A percentile compares a stretch with the other conserved stretches of the same genome.
Conservation (phyloP, 306 rosid genomes). For the Pyrus communis region DNA sequence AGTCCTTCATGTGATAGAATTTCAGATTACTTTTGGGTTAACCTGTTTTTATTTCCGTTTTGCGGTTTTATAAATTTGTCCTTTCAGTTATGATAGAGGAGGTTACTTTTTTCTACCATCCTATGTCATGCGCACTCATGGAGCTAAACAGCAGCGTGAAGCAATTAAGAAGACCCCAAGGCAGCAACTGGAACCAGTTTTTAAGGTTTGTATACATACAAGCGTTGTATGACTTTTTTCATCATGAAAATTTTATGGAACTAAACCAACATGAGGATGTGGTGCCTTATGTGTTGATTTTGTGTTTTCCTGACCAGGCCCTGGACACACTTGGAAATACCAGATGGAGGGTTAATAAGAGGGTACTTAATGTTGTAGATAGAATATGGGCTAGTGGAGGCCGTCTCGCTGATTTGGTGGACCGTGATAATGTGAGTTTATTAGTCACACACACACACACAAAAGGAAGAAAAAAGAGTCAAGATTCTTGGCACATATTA, state of each 20-base stretch:
- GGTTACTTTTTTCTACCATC: constrained; percentile 87
- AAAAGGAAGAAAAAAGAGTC: neutral
- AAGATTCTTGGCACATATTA: neutral
- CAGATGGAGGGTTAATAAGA: constrained; percentile 81
- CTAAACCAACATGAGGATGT: neutral
- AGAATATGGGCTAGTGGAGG: constrained; percentile 93
- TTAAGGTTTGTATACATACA: constrained; percentile 42
- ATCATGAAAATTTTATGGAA: neutral
- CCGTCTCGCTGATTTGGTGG: constrained; percentile 77
- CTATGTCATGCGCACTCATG: constrained; percentile 87
- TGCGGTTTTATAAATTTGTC: neutral
- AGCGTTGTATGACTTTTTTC: constrained; percentile 5
- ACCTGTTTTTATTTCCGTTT: neutral
- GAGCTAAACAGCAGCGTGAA: constrained; percentile 85
- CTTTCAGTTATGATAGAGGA: constrained; percentile 83
- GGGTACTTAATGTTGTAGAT: constrained; percentile 61
- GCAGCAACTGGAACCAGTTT: constrained; percentile 65
- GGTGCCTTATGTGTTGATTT: neutral
- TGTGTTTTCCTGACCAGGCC: constrained; percentile 44
- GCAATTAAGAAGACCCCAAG: constrained; percentile 66
- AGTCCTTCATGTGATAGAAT: neutral
- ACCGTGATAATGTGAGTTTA: constrained; percentile 75
- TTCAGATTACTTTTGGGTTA: neutral
- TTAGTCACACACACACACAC: neutral
- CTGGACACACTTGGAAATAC: constrained; percentile 81